Percentiles rank a stretch among this genome's conserved stretches.
These are phyloP conservation scores for Endotrypanum monterogeii DNA, from an alignment of 208 protist species.

Conservation along the genomic window DNA sequence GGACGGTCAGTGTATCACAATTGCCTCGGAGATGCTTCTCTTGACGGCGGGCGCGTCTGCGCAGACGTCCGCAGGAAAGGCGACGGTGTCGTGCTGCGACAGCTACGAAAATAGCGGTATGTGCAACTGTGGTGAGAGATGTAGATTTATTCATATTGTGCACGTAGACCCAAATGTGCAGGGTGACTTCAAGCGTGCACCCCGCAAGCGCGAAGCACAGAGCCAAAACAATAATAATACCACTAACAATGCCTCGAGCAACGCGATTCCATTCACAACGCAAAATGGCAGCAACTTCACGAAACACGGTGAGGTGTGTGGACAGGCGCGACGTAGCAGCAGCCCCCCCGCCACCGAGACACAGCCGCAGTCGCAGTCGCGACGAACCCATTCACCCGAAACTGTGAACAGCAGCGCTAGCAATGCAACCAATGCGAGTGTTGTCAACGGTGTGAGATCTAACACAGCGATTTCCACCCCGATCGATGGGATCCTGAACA, in stretches of 20 bases:
- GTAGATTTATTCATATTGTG: slow-evolving; percentile 80
- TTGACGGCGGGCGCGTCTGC: slow-evolving; percentile 18
- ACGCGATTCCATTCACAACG: not conserved
- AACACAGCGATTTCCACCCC: not conserved
- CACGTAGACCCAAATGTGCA: slow-evolving; percentile 73
- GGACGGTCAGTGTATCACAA: slow-evolving; percentile 25
- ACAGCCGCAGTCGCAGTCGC: slow-evolving; percentile 10
- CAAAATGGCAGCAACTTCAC: not conserved
- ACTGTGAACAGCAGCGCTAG: slow-evolving; percentile 23
- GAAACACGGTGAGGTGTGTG: not conserved
- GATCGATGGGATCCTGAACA: slow-evolving; percentile 5
- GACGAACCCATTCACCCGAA: slow-evolving; percentile 10
- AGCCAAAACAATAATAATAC: slow-evolving; percentile 2
- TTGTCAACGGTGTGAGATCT: not conserved
- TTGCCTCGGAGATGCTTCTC: slow-evolving; percentile 46
- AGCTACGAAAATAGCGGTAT: slow-evolving; percentile 58
- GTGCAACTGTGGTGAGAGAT: slow-evolving; percentile 77
- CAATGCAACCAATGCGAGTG: slow-evolving; percentile 1
- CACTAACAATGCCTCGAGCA: slow-evolving; percentile 3
- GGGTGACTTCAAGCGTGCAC: slow-evolving; percentile 60
- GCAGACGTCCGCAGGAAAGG: not conserved
- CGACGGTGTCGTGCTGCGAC: slow-evolving; percentile 15
- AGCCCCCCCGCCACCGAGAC: not conserved
- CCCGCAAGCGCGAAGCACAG: slow-evolving; percentile 3
- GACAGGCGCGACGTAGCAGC: slow-evolving; percentile 4